Base-by-base conservation (phyloP, 1,139 yeast species). In the Magnusiomyces tetraspermus region DNA sequence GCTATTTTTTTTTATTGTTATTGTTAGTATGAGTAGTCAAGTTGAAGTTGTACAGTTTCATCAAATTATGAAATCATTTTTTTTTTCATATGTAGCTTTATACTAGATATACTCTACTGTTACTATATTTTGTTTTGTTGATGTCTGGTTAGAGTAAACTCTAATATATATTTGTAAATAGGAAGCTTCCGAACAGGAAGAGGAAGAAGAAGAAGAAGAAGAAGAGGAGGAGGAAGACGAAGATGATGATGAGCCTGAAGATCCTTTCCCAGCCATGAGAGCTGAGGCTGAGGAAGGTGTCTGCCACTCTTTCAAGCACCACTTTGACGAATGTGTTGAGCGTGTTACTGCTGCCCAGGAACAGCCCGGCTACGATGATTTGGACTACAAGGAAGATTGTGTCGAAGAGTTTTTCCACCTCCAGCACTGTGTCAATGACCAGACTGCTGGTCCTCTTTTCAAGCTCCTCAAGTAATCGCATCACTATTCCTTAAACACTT, bases 381-480 rank as follows among this genome's bases (percentile, higher is more conserved):
- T 78, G 66, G 82, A 76, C n/a, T 78, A 87, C 77, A 89, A 90
- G 74, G 97, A 90, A 58, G 96, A 90, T 74, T 92, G 98, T 77
- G 84, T 90, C 59, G 97, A 92, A 74, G 98, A 92, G 75, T 92
- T 85, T 75, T 90, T 90, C 90, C 97, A 92, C 74, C 78, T 89
- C 70, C 87, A 87, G 71, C 97, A 92, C 73, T 88, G 95, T 76
- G 67, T 90, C 67, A 88, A 87, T 72, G 92, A 85, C 69, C 83
- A 96, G 76, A 89, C 87, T 67, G 92, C 96, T 57, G 96, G 96
- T 72, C 83, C 82, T 71, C 77, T 90, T 69, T 89, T 92, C 76
- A 46, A 53, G 49, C 41, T 50, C 15, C 46, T 53, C 37, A 45
- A 57, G 42, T 47, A 58, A 50, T 24, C 13, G 2, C 42, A 26